Evolutionary conservation across 345 rosid species (phyloP).

Genomic region (Linum usitatissimum): DNA sequence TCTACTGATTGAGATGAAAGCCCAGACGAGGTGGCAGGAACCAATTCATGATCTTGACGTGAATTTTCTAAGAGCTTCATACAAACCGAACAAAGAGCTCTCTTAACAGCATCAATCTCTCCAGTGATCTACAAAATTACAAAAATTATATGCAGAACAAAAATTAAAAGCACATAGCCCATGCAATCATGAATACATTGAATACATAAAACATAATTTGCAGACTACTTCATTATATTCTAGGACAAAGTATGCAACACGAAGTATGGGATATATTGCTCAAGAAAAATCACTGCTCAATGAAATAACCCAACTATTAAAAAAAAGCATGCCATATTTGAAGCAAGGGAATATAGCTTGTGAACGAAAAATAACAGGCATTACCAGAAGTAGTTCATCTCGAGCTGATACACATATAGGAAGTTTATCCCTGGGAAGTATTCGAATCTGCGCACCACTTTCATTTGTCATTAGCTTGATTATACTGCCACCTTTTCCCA

Average conservation of each 20-base stretch:
- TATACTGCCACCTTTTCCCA: conserved; percentile 60
- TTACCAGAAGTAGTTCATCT: conserved; percentile 62
- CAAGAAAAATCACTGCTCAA: neutral
- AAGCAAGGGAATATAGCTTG: neutral
- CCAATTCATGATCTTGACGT: conserved; percentile 32
- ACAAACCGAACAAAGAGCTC: conserved; percentile 48
- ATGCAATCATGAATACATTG: too few species aligned
- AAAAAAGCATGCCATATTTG: too few species aligned
- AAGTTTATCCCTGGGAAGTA: conserved; percentile 58
- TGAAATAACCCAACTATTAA: neutral
- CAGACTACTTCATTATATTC: neutral
- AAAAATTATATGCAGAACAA: neutral
- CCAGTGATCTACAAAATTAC: conserved; percentile 44
- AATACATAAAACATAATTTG: too few species aligned
- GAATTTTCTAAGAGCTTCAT: conserved; percentile 47
- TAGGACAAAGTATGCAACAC: neutral
- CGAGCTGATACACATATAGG: conserved; percentile 40
- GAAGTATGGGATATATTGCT: neutral
- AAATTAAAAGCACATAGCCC: neutral
- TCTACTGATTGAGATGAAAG: conserved; percentile 28
- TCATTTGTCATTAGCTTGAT: conserved; percentile 47
- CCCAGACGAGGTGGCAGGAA: conserved; percentile 27
- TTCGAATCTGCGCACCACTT: conserved; percentile 58
- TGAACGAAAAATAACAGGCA: neutral
- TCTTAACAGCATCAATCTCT: conserved; percentile 47